Conservation (phyloP, 352 stramenopile species). For the Phytophthora pisi region DNA sequence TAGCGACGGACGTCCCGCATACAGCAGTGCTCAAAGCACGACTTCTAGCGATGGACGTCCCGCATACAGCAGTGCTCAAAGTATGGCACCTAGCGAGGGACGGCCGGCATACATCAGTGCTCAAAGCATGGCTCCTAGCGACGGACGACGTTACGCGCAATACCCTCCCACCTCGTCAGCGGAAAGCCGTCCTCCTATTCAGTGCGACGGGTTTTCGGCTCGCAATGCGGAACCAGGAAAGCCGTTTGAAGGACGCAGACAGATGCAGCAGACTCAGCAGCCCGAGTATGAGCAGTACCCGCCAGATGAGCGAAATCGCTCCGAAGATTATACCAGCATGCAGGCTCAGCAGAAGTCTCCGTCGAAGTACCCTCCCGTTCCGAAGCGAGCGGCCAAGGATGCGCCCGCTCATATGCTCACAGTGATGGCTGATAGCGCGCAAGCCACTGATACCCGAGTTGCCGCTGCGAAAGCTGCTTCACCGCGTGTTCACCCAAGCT, state of each 20-base stretch:
- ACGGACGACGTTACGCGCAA: conserved; percentile 19
- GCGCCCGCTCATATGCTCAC: conserved; percentile 17
- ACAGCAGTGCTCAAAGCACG: conserved; percentile 11
- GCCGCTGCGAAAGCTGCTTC: conserved; percentile 7
- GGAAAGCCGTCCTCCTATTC: conserved; percentile 11
- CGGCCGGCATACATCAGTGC: conserved; percentile 13
- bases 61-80: conserved; percentile 15
- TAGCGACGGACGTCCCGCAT: conserved; percentile 15
- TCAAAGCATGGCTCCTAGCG: conserved; percentile 12
- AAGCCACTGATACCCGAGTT: conserved; percentile 11
- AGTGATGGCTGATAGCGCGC: conserved; percentile 20
- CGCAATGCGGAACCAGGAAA: conserved; percentile 15
- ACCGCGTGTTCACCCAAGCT: conserved; percentile 19
- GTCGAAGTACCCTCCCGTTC: conserved; percentile 14
- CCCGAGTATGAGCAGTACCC: conserved; percentile 20
- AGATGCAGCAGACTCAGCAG: conserved; percentile 18
- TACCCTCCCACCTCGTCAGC: conserved; percentile 17
- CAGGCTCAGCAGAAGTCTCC: conserved; percentile 29
- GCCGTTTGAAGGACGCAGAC: conserved; percentile 19
- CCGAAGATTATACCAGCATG: conserved; percentile 18
- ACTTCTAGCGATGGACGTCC: conserved; percentile 10
- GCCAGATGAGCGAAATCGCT: conserved; percentile 8
- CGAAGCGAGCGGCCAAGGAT: conserved; percentile 68
- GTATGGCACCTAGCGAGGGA: conserved; percentile 5
- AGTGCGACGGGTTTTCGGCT: conserved; percentile 12